Evolutionary conservation across 768 basidiomycete species (phyloP), one percentile per base, ranked within the genome.

Genomic region (Multifurca ochricompacta): DNA sequence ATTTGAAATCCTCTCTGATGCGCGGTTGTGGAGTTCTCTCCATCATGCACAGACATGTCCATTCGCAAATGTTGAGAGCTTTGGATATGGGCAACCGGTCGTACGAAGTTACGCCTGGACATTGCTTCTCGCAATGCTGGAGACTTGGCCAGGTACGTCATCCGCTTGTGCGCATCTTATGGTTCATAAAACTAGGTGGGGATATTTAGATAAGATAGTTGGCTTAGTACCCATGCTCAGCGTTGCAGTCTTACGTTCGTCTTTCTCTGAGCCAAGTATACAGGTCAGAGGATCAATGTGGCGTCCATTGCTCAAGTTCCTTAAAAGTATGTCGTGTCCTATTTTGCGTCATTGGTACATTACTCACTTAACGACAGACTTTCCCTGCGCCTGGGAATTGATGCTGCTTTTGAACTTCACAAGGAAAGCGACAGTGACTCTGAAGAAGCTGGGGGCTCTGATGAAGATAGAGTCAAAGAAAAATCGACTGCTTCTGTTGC

Each of bases 91-190:
- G 2, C 88, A 92, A 61, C 87, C 90, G 3, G 75, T 73, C 36
- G 84, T 91, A 28, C 77, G 92, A 16, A 78, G 82, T 64, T 75
- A 83, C 10, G 79, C 81, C 0, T 95, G 92, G 85, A 62, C 64
- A 3, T 59, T 83, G 7, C 64, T 86, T 10, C 75, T 73, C 51
- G 65, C 68, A 8, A 62, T 82, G 18, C 63, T 79, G n/a, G 67
- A 66, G 39, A 66, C 50, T 23, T 74, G 69, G 48, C 76, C 78
- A 70, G 78, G 81, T 77, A 57, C 31, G 62, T 53, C 30, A 23
- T 30, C 10, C 14, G 3, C 27, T 3, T 14, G 11, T 10, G 8
- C 9, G 31, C 14, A 9, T 28, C 31, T 40, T 8, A 7, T 25
- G 11, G 21, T 28, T 51, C 28, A 56, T 13, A 53, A 27, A n/a